A percentile compares a stretch with the other conserved stretches of the same genome.
These are phyloP conservation scores for Pulveroboletus sp. DNA, from an alignment of 768 basidiomycete species.

Conservation along the genomic window DNA sequence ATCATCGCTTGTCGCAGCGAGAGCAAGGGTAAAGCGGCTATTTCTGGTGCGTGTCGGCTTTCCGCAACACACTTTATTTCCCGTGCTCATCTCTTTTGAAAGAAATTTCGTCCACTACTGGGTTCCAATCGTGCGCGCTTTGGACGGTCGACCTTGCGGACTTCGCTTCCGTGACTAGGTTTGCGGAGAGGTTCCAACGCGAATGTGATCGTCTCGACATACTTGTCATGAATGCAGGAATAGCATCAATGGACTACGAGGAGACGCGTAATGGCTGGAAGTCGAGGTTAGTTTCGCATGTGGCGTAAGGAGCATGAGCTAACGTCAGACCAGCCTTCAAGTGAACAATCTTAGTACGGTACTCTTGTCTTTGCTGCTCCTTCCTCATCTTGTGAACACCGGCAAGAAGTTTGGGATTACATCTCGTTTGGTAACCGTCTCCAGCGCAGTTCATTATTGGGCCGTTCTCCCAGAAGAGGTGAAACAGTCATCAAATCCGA, in stretches of 20 bases:
- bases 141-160: conserved; percentile 13
- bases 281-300: conserved; percentile 28
- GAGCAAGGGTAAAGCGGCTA: conserved; percentile 20
- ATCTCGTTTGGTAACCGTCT: conserved; percentile 29
- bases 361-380: conserved; percentile 30
- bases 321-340: conserved; percentile 25
- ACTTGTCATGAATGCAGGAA: conserved; percentile 43
- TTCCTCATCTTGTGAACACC: conserved; percentile 30
- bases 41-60: conserved; percentile 15
- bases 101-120: conserved; percentile 26
- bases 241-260: conserved; percentile 12
- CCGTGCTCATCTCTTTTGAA: background rate
- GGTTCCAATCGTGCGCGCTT: conserved; percentile 22
- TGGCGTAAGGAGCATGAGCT: background rate
- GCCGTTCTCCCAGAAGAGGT: conserved; percentile 18
- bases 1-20: conserved; percentile 28
- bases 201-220: conserved; percentile 22
- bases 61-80: background rate
- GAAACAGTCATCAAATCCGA: conserved; percentile 15
- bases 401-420: conserved; percentile 20
- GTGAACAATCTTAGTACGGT: conserved; percentile 34
- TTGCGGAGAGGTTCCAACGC: conserved; percentile 5
- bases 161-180: conserved; percentile 13
- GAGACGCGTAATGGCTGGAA: conserved; percentile 46
- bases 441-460: conserved; percentile 29